A percentile compares a stretch with the other conserved stretches of the same genome.
These are phyloP conservation scores for Verticillium nubilum DNA, from an alignment of 2,329 filamentous ascomycete genomes.

Conservation along the genomic window DNA sequence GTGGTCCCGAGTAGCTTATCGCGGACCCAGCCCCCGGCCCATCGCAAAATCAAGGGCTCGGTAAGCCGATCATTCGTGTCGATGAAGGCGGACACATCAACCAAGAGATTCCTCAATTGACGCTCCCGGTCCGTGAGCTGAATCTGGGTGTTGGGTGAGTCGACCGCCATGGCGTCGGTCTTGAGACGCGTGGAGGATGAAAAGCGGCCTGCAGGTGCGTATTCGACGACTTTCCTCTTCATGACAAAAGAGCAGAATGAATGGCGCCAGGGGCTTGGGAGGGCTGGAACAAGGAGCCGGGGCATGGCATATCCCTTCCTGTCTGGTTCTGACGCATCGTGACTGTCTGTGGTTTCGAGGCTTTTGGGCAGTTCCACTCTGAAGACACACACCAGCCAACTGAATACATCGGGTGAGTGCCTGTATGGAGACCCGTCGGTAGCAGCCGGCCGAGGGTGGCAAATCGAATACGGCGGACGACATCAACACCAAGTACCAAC, in stretches of 20 bases:
- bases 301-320: neutral
- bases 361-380: neutral
- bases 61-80: constrained; percentile 41
- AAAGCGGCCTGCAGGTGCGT: constrained; percentile 2
- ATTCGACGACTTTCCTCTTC: constrained; percentile 11
- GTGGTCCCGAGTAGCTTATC: constrained; percentile 71
- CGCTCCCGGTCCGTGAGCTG: constrained; percentile 64
- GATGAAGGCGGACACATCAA: constrained; percentile 74
- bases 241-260: neutral
- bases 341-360: neutral
- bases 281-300: neutral
- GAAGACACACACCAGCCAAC: neutral
- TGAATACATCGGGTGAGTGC: neutral
- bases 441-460: neutral
- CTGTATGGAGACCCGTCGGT: neutral
- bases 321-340: neutral
- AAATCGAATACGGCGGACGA: too few relatives aligned
- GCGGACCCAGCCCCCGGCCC: constrained; percentile 83
- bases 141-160: constrained; percentile 16
- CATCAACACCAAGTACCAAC: neutral
- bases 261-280: neutral
- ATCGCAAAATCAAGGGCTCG: constrained; percentile 61
- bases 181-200: constrained; percentile 9
- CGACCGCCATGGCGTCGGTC: constrained; percentile 8
- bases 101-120: constrained; percentile 67